Percentiles rank a stretch among this genome's conserved stretches.
Conservation (phyloP, 495 filamentous ascomycete species). For the Aspergillus affinis region DNA sequence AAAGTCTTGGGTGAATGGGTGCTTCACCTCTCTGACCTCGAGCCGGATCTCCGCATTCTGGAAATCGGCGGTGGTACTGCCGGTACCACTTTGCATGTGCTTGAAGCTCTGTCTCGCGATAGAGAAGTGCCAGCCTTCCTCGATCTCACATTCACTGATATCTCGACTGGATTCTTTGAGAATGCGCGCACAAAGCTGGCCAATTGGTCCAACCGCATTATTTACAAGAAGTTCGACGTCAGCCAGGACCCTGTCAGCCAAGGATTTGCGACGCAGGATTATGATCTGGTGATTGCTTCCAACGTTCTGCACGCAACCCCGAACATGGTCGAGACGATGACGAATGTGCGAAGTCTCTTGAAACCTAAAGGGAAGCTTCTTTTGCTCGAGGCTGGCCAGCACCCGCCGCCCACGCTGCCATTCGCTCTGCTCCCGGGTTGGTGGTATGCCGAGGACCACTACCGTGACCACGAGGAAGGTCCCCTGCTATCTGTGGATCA, state of each 20-base stretch:
- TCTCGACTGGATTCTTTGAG: constrained; percentile 11
- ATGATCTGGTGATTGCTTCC: constrained; percentile 27
- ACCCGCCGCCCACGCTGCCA: background rate
- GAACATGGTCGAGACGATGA: background rate
- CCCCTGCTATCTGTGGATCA: background rate
- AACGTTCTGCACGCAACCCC: constrained; percentile 19
- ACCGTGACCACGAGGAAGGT: background rate
- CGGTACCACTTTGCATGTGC: background rate
- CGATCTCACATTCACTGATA: constrained; percentile 12
- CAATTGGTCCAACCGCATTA: background rate
- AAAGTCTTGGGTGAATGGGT: background rate
- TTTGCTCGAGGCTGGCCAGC: constrained; percentile 22
- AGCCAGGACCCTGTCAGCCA: constrained; percentile 11
- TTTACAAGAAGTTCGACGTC: constrained; percentile 26
- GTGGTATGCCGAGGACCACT: background rate
- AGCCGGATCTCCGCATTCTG: constrained; percentile 5
- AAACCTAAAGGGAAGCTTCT: constrained; percentile 26
- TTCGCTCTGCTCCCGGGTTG: constrained; percentile 6
- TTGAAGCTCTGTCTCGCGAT: background rate
- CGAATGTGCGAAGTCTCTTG: constrained; percentile 5
- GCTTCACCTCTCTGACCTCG: background rate
- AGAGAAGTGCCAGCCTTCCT: background rate
- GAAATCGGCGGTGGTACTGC: constrained; percentile 14
- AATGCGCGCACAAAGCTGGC: background rate
- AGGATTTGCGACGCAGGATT: constrained; percentile 15